Evolutionary conservation across 139 green algal genomes (phyloP).

Genomic region (Cymbomonas tetramitiformis): DNA sequence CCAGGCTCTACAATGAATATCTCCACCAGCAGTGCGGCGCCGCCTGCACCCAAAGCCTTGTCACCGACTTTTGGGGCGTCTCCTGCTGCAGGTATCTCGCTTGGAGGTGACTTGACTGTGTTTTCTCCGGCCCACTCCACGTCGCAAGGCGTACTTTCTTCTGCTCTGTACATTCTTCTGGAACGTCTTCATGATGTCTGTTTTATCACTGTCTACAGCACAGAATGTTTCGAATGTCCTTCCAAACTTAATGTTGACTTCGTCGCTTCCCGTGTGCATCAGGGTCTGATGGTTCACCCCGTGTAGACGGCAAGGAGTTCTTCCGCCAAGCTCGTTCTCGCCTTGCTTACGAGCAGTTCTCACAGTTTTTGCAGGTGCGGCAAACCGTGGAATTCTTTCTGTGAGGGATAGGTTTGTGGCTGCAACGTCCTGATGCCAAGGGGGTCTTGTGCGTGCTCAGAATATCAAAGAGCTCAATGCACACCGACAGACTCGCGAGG

Average conservation of each 20-base stretch:
- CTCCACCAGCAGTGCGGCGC: too few relatives aligned
- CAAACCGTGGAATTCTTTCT: conserved; percentile 39
- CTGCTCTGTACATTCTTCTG: background rate
- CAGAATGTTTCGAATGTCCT: background rate
- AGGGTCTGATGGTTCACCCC: background rate
- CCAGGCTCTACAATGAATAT: too few relatives aligned
- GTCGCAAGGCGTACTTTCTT: too few relatives aligned
- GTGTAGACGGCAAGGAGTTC: conserved; percentile 24
- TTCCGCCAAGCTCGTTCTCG: conserved; percentile 27
- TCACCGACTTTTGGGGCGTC: too few relatives aligned
- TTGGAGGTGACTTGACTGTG: too few relatives aligned
- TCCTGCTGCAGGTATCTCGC: too few relatives aligned
- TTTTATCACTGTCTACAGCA: background rate
- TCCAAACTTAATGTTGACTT: background rate
- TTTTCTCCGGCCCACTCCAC: too few relatives aligned
- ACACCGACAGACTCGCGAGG: conserved; percentile 43
- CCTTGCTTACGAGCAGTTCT: conserved; percentile 62
- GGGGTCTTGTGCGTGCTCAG: too few relatives aligned
- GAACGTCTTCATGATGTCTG: background rate
- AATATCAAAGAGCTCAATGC: conserved; percentile 61
- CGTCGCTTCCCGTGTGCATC: background rate
- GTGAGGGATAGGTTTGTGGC: too few relatives aligned
- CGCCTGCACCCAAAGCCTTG: too few relatives aligned
- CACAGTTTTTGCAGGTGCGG: conserved; percentile 47
- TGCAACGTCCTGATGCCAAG: too few relatives aligned